Evolutionary conservation across 1,139 yeast species (phyloP).

Genomic region (Ogataea hybrid): DNA sequence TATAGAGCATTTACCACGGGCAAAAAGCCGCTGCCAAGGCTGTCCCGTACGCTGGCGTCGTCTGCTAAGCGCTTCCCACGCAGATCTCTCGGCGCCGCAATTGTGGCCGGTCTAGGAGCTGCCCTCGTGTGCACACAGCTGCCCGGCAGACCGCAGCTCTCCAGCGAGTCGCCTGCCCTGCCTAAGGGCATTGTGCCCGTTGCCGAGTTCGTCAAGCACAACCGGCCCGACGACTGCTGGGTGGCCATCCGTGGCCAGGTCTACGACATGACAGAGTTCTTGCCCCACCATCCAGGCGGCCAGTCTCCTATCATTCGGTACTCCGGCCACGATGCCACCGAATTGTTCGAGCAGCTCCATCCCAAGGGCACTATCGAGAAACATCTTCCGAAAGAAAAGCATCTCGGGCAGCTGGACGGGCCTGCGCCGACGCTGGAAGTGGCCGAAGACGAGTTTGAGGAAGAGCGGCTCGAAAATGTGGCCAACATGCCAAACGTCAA

Average conservation of each 20-base stretch:
- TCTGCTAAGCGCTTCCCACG: neutral
- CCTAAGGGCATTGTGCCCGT: constrained; percentile 15
- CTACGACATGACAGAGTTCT: constrained; percentile 77
- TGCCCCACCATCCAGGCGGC: constrained; percentile 89
- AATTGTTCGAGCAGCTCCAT: constrained; percentile 82
- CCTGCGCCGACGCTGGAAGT: constrained; percentile 36
- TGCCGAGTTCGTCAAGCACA: constrained; percentile 66
- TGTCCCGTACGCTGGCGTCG: neutral
- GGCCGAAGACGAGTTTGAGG: constrained; percentile 35
- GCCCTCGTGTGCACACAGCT: neutral
- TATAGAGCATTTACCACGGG: neutral
- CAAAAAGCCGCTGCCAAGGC: neutral
- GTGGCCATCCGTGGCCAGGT: constrained; percentile 81
- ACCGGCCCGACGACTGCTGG: constrained; percentile 73
- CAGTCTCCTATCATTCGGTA: constrained; percentile 64
- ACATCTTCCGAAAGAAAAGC: constrained; percentile 34
- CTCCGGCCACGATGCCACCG: constrained; percentile 92
- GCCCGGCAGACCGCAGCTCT: neutral
- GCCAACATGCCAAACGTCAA: constrained; percentile 61
- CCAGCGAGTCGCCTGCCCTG: constrained; percentile 1
- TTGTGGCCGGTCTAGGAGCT: neutral
- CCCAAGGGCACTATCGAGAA: constrained; percentile 53
- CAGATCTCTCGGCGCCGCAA: neutral
- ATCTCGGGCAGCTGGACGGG: constrained; percentile 34
- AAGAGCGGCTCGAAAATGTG: constrained; percentile 34